phyloP scores from a whole-genome alignment of 352 stramenopile species.

The Phytophthora ramorum region DNA sequence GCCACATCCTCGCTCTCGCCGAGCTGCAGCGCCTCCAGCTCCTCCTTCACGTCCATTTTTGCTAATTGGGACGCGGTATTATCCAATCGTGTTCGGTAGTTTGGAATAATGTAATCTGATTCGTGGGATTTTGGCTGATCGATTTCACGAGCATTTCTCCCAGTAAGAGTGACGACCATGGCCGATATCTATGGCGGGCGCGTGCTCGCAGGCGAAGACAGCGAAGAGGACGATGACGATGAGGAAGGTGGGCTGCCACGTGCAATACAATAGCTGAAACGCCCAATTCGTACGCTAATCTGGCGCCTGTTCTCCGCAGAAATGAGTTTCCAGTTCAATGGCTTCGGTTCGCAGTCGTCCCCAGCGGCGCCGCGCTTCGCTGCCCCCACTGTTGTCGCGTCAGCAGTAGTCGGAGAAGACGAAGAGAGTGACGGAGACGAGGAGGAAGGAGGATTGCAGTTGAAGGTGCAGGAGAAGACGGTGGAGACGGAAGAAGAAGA shows the following conservation, averaged over 20 bases:
- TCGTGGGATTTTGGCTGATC: too few species aligned
- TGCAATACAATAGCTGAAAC: background rate
- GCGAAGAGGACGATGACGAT: slow-evolving; percentile 80
- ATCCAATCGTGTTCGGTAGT: too few species aligned
- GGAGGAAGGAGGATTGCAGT: background rate
- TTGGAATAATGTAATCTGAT: too few species aligned
- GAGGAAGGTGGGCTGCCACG: slow-evolving; percentile 39
- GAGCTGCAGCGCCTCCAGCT: slow-evolving; percentile 34
- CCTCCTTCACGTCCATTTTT: slow-evolving; percentile 31
- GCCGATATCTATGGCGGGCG: slow-evolving; percentile 64
- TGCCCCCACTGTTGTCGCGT: slow-evolving; percentile 29
- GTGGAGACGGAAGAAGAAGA: slow-evolving; percentile 12
- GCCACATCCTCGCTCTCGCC: slow-evolving; percentile 31
- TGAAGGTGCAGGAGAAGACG: slow-evolving; percentile 11
- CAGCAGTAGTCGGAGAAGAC: slow-evolving; percentile 21
- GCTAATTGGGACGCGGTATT: background rate
- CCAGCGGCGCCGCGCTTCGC: slow-evolving; percentile 38
- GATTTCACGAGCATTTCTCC: background rate
- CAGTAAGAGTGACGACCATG: slow-evolving; percentile 34
- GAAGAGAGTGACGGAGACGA: slow-evolving; percentile 54
- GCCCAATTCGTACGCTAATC: slow-evolving; percentile 1
- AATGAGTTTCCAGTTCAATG: slow-evolving; percentile 63
- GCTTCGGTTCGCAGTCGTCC: slow-evolving; percentile 37
- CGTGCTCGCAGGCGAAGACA: slow-evolving; percentile 80
- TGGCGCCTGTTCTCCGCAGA: slow-evolving; percentile 14